These are phyloP conservation scores for Chimonanthus praecox DNA, from an alignment of 164 flowering plant species.

Conservation along the genomic window DNA sequence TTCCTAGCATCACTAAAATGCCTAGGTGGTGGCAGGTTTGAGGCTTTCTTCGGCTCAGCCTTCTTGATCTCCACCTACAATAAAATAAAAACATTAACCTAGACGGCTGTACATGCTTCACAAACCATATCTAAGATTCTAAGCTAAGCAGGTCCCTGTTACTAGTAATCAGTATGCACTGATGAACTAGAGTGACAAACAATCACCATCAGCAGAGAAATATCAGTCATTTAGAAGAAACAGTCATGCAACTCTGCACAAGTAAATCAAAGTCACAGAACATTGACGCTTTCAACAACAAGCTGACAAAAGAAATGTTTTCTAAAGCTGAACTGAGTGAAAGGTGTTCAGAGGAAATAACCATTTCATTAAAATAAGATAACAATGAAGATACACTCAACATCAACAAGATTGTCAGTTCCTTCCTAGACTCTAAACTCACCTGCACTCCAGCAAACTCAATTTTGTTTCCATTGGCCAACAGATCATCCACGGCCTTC, in stretches of 20 bases:
- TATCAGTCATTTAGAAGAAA: background rate
- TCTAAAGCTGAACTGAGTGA: background rate
- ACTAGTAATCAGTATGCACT: conserved; percentile 1
- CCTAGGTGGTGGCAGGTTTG: conserved; percentile 48
- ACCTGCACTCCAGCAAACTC: conserved; percentile 77
- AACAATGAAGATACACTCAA: background rate
- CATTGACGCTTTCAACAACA: background rate
- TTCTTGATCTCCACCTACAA: conserved; percentile 89
- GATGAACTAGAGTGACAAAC: background rate
- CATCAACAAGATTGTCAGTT: background rate
- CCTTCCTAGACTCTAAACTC: conserved; percentile 9
- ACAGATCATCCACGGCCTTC: conserved; percentile 62
- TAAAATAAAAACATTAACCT: conserved; percentile 17
- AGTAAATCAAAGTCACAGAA: background rate
- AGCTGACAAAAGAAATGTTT: background rate
- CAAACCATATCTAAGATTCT: conserved; percentile 7
- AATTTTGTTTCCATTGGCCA: conserved; percentile 57
- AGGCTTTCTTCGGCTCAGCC: conserved; percentile 84
- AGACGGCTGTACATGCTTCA: conserved; percentile 12
- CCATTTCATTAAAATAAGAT: background rate
- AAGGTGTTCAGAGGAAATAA: background rate
- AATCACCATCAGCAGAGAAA: background rate
- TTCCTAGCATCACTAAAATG: conserved; percentile 50
- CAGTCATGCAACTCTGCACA: background rate
- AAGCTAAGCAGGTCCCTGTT: background rate